Evolutionary conservation across 169 alveolate species (phyloP).

Genomic region (Theileria parva): DNA sequence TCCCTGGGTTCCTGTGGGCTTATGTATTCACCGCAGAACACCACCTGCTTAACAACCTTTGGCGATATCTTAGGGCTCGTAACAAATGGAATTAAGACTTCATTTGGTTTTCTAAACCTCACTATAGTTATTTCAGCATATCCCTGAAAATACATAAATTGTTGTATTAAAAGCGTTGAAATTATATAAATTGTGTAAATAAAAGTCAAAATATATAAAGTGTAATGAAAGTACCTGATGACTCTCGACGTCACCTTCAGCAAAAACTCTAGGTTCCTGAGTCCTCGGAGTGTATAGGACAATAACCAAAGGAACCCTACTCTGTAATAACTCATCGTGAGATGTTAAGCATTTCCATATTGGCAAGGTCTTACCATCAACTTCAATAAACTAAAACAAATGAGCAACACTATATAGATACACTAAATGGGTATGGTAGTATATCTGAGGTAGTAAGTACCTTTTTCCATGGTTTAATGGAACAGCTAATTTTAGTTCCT

Average conservation of each 20-base stretch:
- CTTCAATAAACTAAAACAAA: constrained; percentile 23
- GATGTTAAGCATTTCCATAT: constrained; percentile 42
- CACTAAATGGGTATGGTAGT: constrained; percentile 6
- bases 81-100: not conserved
- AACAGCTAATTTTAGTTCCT: constrained; percentile 36
- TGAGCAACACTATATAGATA: not conserved
- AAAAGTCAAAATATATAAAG: not conserved
- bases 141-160: constrained; percentile 14
- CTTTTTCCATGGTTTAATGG: constrained; percentile 24
- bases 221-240: constrained; percentile 29
- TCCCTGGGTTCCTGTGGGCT: constrained; percentile 63
- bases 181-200: not conserved
- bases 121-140: constrained; percentile 54
- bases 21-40: constrained; percentile 37
- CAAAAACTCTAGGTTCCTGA: constrained; percentile 56
- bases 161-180: too few relatives aligned
- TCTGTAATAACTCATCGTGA: constrained; percentile 21
- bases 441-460: too few relatives aligned
- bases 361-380: constrained; percentile 11
- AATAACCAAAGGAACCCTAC: constrained; percentile 49
- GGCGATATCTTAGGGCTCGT: constrained; percentile 8
- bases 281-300: constrained; percentile 62
- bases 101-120: constrained; percentile 12
- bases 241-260: constrained; percentile 59
- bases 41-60: constrained; percentile 34